Percentiles rank a stretch among this genome's conserved stretches.
Conservation (phyloP, 345 rosid genomes). For the Alliaria petiolata region DNA sequence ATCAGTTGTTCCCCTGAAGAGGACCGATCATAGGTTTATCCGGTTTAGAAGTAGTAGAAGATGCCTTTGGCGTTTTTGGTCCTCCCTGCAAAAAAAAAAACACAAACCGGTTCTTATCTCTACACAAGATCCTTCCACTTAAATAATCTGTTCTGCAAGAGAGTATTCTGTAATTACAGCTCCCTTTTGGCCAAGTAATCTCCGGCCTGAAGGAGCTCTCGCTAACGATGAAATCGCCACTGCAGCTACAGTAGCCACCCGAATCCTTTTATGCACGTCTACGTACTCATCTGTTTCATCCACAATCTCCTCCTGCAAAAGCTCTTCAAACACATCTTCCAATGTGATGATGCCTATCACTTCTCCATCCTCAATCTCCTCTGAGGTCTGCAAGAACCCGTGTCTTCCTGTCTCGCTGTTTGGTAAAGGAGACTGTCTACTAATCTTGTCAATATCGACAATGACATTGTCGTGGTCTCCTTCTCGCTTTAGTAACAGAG, state of each 20-base stretch:
- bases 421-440: constrained; percentile 23
- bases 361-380: constrained; percentile 89
- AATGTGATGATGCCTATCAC: constrained; percentile 90
- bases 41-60: background rate
- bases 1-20: background rate
- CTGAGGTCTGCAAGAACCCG: constrained; percentile 47
- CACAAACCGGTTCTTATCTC: constrained; percentile 5
- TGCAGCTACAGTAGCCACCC: constrained; percentile 59
- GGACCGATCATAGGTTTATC: background rate
- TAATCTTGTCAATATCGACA: constrained; percentile 59
- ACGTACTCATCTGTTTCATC: constrained; percentile 98
- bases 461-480: constrained; percentile 46
- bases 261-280: constrained; percentile 96
- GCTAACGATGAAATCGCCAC: constrained; percentile 93
- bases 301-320: constrained; percentile 92
- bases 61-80: constrained; percentile 20
- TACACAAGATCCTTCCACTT: background rate
- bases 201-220: constrained; percentile 75
- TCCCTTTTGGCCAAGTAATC: constrained; percentile 48
- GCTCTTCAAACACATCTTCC: constrained; percentile 98
- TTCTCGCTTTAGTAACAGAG: constrained; percentile 58
- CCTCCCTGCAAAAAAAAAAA: constrained; percentile 25
- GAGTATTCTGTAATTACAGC: constrained; percentile 2
- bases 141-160: background rate
- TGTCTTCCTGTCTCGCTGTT: constrained; percentile 35